phyloP scores from a whole-genome alignment of 2,329 filamentous ascomycete species.

The Fusarium compactum region DNA sequence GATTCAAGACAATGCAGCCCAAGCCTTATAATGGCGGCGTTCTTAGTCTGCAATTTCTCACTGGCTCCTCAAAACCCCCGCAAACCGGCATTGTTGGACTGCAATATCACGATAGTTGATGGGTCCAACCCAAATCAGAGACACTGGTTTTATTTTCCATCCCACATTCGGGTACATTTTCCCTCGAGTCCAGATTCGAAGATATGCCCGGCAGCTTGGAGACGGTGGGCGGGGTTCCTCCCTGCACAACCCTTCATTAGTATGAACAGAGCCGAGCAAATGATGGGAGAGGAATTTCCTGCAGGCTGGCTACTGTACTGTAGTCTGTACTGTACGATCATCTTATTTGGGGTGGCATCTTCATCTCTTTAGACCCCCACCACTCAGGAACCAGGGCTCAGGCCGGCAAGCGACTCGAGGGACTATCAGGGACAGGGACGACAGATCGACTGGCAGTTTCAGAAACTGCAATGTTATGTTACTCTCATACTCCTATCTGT shows the following conservation, averaged over 20 bases:
- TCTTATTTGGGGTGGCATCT: constrained; percentile 33
- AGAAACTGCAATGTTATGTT: not conserved
- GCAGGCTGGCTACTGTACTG: constrained; percentile 34
- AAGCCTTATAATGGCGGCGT: constrained; percentile 6
- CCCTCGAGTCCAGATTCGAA: constrained; percentile 38
- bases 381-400: constrained; percentile 12
- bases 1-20: constrained; percentile 25
- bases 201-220: constrained; percentile 36
- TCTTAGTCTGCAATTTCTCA: constrained; percentile 7
- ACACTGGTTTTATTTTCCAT: constrained; percentile 7
- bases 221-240: constrained; percentile 20
- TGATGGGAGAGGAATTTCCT: constrained; percentile 31
- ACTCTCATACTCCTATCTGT: not conserved
- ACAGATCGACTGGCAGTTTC: constrained; percentile 4
- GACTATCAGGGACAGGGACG: constrained; percentile 1
- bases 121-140: constrained; percentile 11
- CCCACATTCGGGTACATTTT: constrained; percentile 1
- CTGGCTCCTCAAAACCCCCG: constrained; percentile 14
- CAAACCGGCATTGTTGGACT: constrained; percentile 21
- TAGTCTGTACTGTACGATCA: constrained; percentile 28
- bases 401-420: constrained; percentile 2
- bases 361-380: constrained; percentile 43
- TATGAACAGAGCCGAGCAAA: constrained; percentile 36
- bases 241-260: constrained; percentile 30
- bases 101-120: constrained; percentile 24